Evolutionary conservation across 2,329 filamentous ascomycete genomes (phyloP).

Genomic region (Cadophora gregata): DNA sequence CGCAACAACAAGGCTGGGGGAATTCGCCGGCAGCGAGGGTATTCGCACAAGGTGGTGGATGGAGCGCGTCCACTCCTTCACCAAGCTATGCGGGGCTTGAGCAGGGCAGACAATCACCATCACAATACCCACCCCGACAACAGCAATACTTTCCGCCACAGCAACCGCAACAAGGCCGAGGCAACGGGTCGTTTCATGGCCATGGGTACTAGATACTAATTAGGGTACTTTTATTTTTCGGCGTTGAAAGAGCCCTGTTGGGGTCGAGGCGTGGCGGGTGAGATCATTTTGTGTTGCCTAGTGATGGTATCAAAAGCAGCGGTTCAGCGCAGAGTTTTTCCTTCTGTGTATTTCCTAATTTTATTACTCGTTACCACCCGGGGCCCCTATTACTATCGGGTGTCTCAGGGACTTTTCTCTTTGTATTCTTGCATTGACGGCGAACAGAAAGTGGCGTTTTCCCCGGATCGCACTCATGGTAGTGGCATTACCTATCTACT

Average conservation of each 20-base stretch:
- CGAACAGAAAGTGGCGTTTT: neutral
- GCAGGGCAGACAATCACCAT: constrained; percentile 30
- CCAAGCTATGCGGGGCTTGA: constrained; percentile 25
- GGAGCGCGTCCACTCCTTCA: constrained; percentile 38
- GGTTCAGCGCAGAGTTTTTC: neutral
- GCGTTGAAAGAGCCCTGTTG: constrained; percentile 2
- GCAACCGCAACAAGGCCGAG: constrained; percentile 29
- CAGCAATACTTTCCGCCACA: constrained; percentile 28
- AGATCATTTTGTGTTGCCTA: neutral
- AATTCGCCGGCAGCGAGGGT: constrained; percentile 42
- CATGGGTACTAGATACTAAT: constrained; percentile 24
- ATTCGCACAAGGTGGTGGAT: constrained; percentile 46
- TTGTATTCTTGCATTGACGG: neutral
- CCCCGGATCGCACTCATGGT: neutral
- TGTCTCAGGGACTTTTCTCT: neutral
- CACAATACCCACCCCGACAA: constrained; percentile 30
- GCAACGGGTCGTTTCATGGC: constrained; percentile 30
- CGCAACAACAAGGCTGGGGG: constrained; percentile 40
- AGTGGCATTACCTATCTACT: neutral
- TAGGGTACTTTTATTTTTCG: neutral
- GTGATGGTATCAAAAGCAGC: neutral
- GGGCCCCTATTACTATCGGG: too few relatives aligned
- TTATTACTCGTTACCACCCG: neutral
- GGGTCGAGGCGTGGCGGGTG: neutral
- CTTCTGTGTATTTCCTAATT: neutral